Evolutionary conservation across 2,329 filamentous ascomycete genomes (phyloP).

Genomic region (Aureobasidium uvarum): DNA sequence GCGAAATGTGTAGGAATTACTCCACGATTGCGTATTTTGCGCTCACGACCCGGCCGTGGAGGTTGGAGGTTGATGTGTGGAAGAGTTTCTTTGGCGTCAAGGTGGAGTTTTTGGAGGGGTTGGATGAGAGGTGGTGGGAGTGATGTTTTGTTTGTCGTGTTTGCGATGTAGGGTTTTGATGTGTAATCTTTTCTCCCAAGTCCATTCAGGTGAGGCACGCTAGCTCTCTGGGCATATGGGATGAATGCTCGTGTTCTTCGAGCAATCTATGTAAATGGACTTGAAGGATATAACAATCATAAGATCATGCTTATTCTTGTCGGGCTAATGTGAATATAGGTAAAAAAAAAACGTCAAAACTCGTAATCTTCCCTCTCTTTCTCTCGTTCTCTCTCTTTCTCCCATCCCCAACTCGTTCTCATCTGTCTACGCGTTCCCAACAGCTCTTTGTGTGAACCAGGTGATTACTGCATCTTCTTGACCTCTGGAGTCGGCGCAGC

Average conservation of each 20-base stretch:
- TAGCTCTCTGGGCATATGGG: no score
- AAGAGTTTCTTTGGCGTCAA: constrained; percentile 53
- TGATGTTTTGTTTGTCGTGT: background rate
- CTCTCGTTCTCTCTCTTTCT: background rate
- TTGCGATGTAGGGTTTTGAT: background rate
- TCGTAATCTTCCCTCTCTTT: background rate
- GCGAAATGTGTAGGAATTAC: constrained; percentile 44
- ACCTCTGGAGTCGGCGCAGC: constrained; percentile 27
- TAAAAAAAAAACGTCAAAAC: background rate
- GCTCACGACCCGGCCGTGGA: constrained; percentile 52
- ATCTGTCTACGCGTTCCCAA: background rate
- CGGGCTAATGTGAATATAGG: background rate
- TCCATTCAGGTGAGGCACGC: no score
- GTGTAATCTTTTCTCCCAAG: background rate
- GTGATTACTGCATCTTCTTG: constrained; percentile 29
- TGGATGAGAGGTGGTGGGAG: constrained; percentile 45
- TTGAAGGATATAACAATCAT: background rate
- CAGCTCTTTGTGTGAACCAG: background rate
- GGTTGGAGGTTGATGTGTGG: constrained; percentile 53
- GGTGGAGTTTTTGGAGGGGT: constrained; percentile 44
- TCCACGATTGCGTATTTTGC: constrained; percentile 46
- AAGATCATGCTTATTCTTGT: background rate
- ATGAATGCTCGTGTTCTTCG: no score
- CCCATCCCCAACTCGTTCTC: background rate
- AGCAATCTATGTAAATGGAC: background rate